phyloP scores from a whole-genome alignment of 106 monocot species.

The Dendrobium officinale region DNA sequence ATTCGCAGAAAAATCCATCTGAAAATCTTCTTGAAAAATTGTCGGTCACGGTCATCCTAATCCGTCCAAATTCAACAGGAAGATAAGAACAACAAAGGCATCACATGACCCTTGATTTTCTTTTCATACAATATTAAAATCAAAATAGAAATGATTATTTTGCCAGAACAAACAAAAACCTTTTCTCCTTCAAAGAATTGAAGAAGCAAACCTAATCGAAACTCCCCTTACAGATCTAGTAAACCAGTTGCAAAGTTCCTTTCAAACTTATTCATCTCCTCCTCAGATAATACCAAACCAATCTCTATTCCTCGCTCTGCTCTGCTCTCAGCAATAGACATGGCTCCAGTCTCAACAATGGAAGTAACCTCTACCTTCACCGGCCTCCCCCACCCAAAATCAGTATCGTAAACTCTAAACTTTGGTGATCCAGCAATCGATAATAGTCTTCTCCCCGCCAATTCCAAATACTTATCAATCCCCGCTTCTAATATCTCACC shows the following conservation, averaged over 20 bases:
- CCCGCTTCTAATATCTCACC: background rate
- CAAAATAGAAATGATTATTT: too few relatives aligned
- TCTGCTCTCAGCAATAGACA: constrained; percentile 7
- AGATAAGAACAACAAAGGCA: too few relatives aligned
- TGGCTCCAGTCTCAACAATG: constrained; percentile 2
- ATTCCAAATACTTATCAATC: background rate
- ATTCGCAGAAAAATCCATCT: too few relatives aligned
- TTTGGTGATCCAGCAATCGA: constrained; percentile 8
- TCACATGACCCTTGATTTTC: too few relatives aligned
- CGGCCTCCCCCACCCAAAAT: constrained; percentile 24
- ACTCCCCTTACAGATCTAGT: too few relatives aligned
- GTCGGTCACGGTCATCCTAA: too few relatives aligned
- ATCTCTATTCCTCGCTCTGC: constrained; percentile 8
- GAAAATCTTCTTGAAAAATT: too few relatives aligned
- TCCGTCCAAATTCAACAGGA: too few relatives aligned
- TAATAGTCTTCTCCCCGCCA: background rate
- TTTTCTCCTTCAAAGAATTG: too few relatives aligned
- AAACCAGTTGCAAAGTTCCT: background rate
- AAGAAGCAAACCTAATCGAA: too few relatives aligned
- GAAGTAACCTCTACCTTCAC: constrained; percentile 12
- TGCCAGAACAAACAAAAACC: too few relatives aligned
- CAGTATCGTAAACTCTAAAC: constrained; percentile 17
- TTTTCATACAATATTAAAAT: too few relatives aligned
- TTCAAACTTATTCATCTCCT: constrained; percentile 3
- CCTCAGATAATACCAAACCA: constrained; percentile 1